Evolutionary conservation across 2,329 filamentous ascomycete genomes (phyloP), one percentile per base, ranked within the genome.

Genomic region (Diaporthe vexans): DNA sequence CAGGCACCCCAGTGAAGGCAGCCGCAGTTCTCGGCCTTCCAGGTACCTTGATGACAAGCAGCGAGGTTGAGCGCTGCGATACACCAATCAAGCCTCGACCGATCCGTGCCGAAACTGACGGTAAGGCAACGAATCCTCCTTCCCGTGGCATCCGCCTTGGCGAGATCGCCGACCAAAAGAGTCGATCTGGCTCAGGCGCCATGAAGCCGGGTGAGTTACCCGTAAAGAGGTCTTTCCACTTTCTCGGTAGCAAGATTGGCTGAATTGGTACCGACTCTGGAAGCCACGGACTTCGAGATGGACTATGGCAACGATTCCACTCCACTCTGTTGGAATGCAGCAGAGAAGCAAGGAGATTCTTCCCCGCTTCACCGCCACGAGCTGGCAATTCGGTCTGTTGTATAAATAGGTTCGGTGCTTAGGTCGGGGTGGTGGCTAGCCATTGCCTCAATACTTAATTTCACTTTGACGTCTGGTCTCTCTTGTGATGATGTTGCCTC

Each of bases 1-100:
- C 46, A 6, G 61, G 68, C 24, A 74, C 72, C 19, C 72, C 74
- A 15, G 63, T 65, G 4, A 76, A 76, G 51, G 74, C 74, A 40
- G 59, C 71, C 8, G 56, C 71, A 43, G 37, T 76, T 21, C 56
- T 76, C 13, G 74, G 74, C 11, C 52, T 72, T 11, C 69, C 69
- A 19, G 69, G 46, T 33, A 54, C 52, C 35, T 56, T 35, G n/a
- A n/a, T 57, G 21, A 72, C 24, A 10, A 33, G 37, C 43, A 40
- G 10, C 3, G 48, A 51, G 35, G 52, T 63, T 8, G 74, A 63
- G 17, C 19, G 21, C 11, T 35, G 57, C 2, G n/a, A 19, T 21
- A 76, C 69, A 5, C 61, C 74, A 4, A 76, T 67, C 26, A 65
- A 54, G 40, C 37, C 9, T 35, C 54, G 63, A 21, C 52, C 21